Evolutionary conservation across 495 filamentous ascomycete genomes (phyloP), one percentile per base, ranked within the genome.

Genomic region (Aspergillus nidulans): DNA sequence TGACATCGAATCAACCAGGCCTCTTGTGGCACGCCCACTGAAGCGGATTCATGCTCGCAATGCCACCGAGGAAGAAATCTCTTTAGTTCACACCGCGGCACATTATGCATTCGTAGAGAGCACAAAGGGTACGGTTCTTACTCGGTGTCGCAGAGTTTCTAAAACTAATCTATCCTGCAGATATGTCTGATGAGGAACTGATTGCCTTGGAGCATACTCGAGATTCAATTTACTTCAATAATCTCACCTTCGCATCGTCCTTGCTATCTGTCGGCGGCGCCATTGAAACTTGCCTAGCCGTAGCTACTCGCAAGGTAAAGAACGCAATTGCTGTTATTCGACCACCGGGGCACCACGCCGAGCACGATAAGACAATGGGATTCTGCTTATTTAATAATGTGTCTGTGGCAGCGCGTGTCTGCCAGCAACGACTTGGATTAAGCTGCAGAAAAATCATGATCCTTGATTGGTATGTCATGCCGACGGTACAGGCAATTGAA

Each of bases 371-470:
- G 13, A 78, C 94, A 6, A 91, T 94, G 83, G 94, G 94, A 0
- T 98, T 98, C 65, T 98, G 94, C 68, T 73, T 97, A 15, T 97
- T 96, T 67, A 96, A 99, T 71, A 99, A 99, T 70, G 95, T 97
- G 10, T 87, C 87, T 25, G 86, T 99, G 49, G 91, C 91, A 1
- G 86, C 91, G 8, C 85, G 82, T 49, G 87, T 92, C 43, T 95
- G 91, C 59, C 90, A 92, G 65, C 68, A 72, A 24, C 82, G 86
- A 38, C 89, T 86, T 55, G 87, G 87, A 3, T 84, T 94, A 0
- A 70, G 70, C 0, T 95, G 90, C 65, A 85, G 90, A 32, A 97
- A 95, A 69, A 79, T 97, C 25, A 65, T 97, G 48, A 94, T 99
- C 60, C 77, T 99, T 21, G 94, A 99, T 62, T 99, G 94, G 94